Evolutionary conservation across 495 filamentous ascomycete species (phyloP), one percentile per base, ranked within the genome.

Genomic region (Penicillium ochrochloron): DNA sequence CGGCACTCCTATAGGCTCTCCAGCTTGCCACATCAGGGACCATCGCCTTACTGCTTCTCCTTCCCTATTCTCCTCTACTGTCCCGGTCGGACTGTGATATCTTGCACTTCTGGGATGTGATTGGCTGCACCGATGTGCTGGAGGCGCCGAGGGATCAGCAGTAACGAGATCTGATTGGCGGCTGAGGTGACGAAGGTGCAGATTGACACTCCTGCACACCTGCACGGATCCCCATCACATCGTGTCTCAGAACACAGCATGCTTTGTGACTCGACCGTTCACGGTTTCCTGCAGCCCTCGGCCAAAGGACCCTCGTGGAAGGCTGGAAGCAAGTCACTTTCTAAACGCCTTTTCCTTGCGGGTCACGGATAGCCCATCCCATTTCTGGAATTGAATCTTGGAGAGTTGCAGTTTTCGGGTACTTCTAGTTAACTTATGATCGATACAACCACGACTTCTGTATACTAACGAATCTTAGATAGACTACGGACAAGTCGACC

Each of bases 181-280:
- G 61, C 23, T 5, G 56, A 65, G 56, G 71, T 74, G 71, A 74
- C 44, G 67, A 66, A 68, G 65, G 65, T 74, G 71, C 71, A 74
- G 66, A 55, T 73, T 67, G 62, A 62, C 65, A 68, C 67, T 65
- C 31, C 64, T 64, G 62, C 65, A 68, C 65, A 62, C 25, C 66
- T 65, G 66, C 65, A 70, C 68, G 65, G 67, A 70, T 70, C 67
- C 67, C 61, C 52, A 66, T 73, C 70, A 73, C 70, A 73, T 66
- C 63, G 39, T 58, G 60, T 66, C 64, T 71, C 64, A 58, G 62
- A 64, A 67, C 65, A 64, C 54, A 60, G 42, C 39, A 25, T 19
- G 42, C 37, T 31, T 56, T 29, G 21, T 53, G 46, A 59, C 46
- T 59, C 51, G 44, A 58, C 39, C 35, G 53, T 37, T 56, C 53